Conservation (phyloP, 352 stramenopile species). For the Aphanomyces stellatus region DNA sequence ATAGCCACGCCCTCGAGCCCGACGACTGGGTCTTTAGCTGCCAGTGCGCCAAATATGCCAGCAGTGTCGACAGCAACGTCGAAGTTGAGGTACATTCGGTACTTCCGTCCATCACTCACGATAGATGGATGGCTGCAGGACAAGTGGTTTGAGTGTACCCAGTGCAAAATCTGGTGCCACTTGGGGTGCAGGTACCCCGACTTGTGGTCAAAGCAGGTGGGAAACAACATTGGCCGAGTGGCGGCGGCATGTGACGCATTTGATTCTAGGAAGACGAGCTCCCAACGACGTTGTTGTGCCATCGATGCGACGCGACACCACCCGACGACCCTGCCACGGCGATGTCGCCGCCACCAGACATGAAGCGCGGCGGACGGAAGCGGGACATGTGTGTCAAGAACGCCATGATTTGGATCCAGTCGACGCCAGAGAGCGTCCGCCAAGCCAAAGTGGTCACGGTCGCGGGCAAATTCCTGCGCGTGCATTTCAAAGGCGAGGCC, state of each 20-base stretch:
- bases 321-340: constrained; percentile 26
- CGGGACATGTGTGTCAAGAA: neutral
- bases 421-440: constrained; percentile 11
- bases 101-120: neutral
- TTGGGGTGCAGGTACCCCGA: constrained; percentile 52
- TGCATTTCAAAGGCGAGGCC: constrained; percentile 54
- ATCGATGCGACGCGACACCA: constrained; percentile 27
- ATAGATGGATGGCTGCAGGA: constrained; percentile 29
- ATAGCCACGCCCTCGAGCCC: constrained; percentile 32
- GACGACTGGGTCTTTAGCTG: constrained; percentile 74
- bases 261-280: constrained; percentile 30
- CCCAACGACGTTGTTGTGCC: constrained; percentile 43
- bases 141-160: constrained; percentile 76
- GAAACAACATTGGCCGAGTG: neutral
- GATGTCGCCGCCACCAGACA: constrained; percentile 19
- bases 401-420: neutral
- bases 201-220: constrained; percentile 22
- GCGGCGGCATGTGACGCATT: neutral
- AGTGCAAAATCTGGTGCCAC: constrained; percentile 70
- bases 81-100: constrained; percentile 42
- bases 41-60: constrained; percentile 51
- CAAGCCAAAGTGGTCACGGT: constrained; percentile 53
- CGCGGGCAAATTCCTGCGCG: constrained; percentile 60
- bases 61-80: constrained; percentile 38
- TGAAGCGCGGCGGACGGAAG: constrained; percentile 12